A percentile compares a stretch with the other conserved stretches of the same genome.
Evolutionary conservation across 305 asterid species (phyloP).

Genomic region (Ilex paraguariensis): DNA sequence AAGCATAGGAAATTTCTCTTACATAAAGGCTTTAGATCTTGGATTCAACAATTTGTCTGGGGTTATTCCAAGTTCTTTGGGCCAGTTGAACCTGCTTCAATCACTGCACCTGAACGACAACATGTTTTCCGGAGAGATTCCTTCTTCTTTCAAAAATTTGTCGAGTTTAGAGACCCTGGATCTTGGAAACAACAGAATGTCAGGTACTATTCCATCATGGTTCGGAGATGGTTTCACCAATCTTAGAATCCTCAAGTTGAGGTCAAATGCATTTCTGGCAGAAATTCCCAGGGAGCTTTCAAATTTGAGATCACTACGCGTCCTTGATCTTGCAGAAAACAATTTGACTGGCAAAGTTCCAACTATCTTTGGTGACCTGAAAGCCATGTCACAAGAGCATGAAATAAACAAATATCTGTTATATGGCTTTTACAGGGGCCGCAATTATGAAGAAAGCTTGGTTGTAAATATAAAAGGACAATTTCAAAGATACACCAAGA

Average conservation of each 20-base stretch:
- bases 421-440: slow-evolving; percentile 43
- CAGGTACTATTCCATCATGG: slow-evolving; percentile 38
- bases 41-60: slow-evolving; percentile 37
- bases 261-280: slow-evolving; percentile 36
- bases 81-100: slow-evolving; percentile 33
- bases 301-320: slow-evolving; percentile 34
- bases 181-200: slow-evolving; percentile 33
- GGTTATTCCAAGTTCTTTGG: slow-evolving; percentile 37
- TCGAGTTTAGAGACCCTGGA: slow-evolving; percentile 49
- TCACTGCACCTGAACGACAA: slow-evolving; percentile 42
- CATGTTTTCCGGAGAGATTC: slow-evolving; percentile 32
- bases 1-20: slow-evolving; percentile 30
- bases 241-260: slow-evolving; percentile 38
- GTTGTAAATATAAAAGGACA: slow-evolving; percentile 36
- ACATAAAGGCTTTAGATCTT: slow-evolving; percentile 38
- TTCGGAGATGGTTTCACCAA: slow-evolving; percentile 24
- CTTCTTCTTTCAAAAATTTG: slow-evolving; percentile 34
- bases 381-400: slow-evolving; percentile 35
- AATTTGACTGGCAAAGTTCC: slow-evolving; percentile 37
- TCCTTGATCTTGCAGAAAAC: slow-evolving; percentile 54
- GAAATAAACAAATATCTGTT: slow-evolving; percentile 24
- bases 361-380: slow-evolving; percentile 33
- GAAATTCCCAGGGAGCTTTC: slow-evolving; percentile 26
- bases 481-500: slow-evolving; percentile 38
- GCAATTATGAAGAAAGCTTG: slow-evolving; percentile 43